Evolutionary conservation across 306 rosid genomes (phyloP).

Genomic region (Rosa chinensis): DNA sequence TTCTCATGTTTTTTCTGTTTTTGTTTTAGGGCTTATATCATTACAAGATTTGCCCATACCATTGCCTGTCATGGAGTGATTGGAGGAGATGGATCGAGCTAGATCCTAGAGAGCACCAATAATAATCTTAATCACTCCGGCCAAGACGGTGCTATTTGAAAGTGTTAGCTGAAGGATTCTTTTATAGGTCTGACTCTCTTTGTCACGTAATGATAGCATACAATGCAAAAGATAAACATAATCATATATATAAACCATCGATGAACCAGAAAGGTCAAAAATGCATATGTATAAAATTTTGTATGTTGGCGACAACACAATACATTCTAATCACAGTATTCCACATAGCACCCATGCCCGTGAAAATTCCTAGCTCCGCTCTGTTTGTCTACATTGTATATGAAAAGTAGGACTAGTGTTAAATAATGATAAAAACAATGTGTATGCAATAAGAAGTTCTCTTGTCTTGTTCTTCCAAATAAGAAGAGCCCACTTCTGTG

Average conservation of each 20-base stretch:
- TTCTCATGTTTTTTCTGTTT: not conserved
- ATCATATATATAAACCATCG: too few species aligned
- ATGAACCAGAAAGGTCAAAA: too few species aligned
- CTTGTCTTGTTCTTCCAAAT: not conserved
- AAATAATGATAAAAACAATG: not conserved
- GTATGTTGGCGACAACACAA: too few species aligned
- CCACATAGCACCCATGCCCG: too few species aligned
- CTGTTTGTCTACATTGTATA: too few species aligned
- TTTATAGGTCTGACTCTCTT: too few species aligned
- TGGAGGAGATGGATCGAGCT: not conserved
- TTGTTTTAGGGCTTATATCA: not conserved
- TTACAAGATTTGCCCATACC: constrained; percentile 21
- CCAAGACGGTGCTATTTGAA: not conserved
- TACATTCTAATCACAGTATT: too few species aligned
- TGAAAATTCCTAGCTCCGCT: not conserved
- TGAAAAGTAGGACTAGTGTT: not conserved
- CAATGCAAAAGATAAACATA: too few species aligned
- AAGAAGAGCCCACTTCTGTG: not conserved
- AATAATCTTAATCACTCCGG: not conserved
- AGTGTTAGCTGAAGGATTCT: not conserved
- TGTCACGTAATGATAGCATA: too few species aligned
- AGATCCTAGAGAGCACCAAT: not conserved
- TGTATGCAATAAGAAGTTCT: not conserved
- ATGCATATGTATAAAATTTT: too few species aligned
- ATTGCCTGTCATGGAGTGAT: not conserved